phyloP scores from a whole-genome alignment of 768 basidiomycete species.

The Xerocomellus chrysenteron region DNA sequence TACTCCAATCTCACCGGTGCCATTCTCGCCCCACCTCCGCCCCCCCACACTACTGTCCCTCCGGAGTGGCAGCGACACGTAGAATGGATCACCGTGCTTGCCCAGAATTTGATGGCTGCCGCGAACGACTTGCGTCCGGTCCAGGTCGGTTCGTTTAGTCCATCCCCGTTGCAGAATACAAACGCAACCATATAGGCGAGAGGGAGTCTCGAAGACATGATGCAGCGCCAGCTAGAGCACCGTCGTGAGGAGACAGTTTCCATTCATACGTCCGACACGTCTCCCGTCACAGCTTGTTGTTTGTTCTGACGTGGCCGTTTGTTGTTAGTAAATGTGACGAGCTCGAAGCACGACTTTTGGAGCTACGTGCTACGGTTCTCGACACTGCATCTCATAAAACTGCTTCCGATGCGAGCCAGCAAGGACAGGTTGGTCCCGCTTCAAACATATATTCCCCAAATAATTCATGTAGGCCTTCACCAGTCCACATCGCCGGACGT shows the following conservation, averaged over 20 bases:
- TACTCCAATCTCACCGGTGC: conserved; percentile 74
- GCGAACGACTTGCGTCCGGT: conserved; percentile 89
- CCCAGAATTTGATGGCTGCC: conserved; percentile 86
- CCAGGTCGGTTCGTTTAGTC: conserved; percentile 51
- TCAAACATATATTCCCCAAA: neutral
- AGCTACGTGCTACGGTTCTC: conserved; percentile 40
- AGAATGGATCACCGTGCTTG: conserved; percentile 79
- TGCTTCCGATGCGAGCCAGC: neutral
- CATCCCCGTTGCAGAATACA: neutral
- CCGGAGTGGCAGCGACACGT: conserved; percentile 76
- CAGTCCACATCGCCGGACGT: conserved; percentile 13
- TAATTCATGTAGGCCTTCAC: neutral
- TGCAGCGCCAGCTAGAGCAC: conserved; percentile 74
- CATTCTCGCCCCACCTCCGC: conserved; percentile 63
- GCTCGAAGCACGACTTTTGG: conserved; percentile 60
- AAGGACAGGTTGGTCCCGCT: conserved; percentile 18
- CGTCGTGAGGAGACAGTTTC: conserved; percentile 68
- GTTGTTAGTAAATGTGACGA: conserved; percentile 64
- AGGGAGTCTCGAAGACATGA: conserved; percentile 78
- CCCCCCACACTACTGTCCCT: conserved; percentile 39
- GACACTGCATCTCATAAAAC: conserved; percentile 10
- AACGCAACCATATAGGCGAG: conserved; percentile 54
- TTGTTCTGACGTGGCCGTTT: conserved; percentile 7
- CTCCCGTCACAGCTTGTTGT: neutral
- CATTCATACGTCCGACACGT: conserved; percentile 60